phyloP scores from a whole-genome alignment of 345 rosid genomes.

The Eucalyptus virginea region DNA sequence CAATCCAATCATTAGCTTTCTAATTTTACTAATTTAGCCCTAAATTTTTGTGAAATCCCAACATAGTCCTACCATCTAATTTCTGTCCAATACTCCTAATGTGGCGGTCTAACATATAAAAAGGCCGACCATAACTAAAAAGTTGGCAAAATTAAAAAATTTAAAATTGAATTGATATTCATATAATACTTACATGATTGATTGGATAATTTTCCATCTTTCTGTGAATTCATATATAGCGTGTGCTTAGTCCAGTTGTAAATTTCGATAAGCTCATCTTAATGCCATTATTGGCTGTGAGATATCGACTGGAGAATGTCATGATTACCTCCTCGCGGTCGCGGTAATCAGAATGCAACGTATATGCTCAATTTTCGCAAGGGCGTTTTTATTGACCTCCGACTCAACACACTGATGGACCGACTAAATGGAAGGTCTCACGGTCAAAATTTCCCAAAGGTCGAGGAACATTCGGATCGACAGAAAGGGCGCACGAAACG shows the following conservation, averaged over 20 bases:
- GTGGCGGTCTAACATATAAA: neutral
- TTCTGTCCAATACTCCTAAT: too few species aligned
- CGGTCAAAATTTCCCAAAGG: neutral
- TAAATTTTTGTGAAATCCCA: neutral
- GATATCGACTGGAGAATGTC: too few species aligned
- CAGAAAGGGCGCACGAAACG: neutral
- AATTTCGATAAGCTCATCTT: neutral
- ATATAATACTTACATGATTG: too few species aligned
- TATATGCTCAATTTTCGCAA: too few species aligned
- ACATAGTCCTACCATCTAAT: too few species aligned
- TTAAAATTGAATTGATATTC: neutral
- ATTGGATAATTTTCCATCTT: too few species aligned
- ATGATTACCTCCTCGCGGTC: too few species aligned
- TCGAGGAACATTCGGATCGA: neutral
- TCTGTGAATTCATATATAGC: too few species aligned
- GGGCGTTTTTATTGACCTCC: neutral
- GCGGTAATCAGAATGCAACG: neutral
- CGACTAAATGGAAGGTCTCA: neutral
- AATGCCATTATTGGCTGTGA: neutral
- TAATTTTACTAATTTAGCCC: too few species aligned
- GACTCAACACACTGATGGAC: neutral
- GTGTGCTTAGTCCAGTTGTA: neutral
- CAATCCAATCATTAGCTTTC: neutral
- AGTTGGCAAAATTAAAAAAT: too few species aligned
- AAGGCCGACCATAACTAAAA: fast-evolving